Evolutionary conservation across 2,329 filamentous ascomycete genomes (phyloP).

Genomic region (Coleophoma cylindrospora): DNA sequence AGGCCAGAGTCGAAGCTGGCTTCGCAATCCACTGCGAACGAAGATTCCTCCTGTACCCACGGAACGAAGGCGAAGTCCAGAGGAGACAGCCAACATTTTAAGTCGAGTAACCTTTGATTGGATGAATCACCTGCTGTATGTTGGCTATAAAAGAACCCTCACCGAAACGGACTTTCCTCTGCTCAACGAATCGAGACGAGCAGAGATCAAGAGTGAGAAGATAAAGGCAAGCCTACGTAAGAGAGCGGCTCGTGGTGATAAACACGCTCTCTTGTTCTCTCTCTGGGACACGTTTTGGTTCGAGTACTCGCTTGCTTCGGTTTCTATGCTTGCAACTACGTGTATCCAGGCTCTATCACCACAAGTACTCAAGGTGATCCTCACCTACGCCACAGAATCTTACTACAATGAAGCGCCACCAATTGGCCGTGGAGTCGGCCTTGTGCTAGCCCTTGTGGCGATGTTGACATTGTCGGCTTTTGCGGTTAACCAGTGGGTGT

Average conservation of each 20-base stretch:
- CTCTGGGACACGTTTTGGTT: not conserved
- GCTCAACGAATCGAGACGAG: not conserved
- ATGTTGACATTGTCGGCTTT: not conserved
- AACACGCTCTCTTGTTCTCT: constrained; percentile 1
- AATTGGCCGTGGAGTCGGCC: not conserved
- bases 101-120: constrained; percentile 1
- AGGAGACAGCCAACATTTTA: constrained; percentile 1
- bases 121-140: not conserved
- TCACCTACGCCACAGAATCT: constrained; percentile 2
- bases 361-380: not conserved
- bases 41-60: constrained; percentile 2
- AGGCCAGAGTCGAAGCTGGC: not conserved
- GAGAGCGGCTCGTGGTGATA: not conserved
- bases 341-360: not conserved
- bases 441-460: not conserved
- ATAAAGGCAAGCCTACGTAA: not conserved
- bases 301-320: constrained; percentile 1
- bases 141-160: constrained; percentile 1
- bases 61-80: not conserved
- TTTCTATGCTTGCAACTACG: not conserved
- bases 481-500: constrained; percentile 2
- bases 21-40: not conserved
- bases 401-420: constrained; percentile 1
- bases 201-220: not conserved
- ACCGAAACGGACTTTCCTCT: not conserved